Conservation (phyloP, 495 filamentous ascomycete species). For the Glarea lozoyensis region DNA sequence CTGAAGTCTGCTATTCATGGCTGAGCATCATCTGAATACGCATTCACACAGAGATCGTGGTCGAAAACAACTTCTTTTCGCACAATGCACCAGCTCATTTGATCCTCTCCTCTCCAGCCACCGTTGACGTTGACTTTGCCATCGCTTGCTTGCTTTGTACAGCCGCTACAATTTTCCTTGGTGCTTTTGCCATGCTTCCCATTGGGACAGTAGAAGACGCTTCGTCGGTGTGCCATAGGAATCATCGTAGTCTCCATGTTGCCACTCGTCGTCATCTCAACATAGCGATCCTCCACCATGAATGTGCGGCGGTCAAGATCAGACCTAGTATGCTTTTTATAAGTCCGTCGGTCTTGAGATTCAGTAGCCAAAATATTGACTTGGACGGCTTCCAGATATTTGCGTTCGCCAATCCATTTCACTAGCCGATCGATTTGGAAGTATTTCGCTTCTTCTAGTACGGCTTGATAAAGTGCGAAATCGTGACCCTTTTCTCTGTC, state of each 20-base stretch:
- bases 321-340: not conserved
- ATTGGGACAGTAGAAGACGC: not conserved
- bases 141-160: not conserved
- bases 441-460: conserved; percentile 27
- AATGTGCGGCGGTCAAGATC: not conserved
- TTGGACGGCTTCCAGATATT: not conserved
- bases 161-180: not conserved
- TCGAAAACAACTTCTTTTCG: not conserved
- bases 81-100: not conserved
- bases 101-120: not conserved
- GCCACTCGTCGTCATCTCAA: not conserved
- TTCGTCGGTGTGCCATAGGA: not conserved
- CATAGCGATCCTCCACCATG: not conserved
- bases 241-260: not conserved
- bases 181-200: not conserved
- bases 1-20: not conserved
- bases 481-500: conserved; percentile 26
- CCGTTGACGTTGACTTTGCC: not conserved
- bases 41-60: not conserved
- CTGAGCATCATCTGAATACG: not conserved
- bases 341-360: not conserved
- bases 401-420: not conserved
- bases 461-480: conserved; percentile 22
- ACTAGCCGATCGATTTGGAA: conserved; percentile 20
- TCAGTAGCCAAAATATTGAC: not conserved